phyloP scores from a whole-genome alignment of 352 stramenopile genomes.

The Phytophthora tentaculata region DNA sequence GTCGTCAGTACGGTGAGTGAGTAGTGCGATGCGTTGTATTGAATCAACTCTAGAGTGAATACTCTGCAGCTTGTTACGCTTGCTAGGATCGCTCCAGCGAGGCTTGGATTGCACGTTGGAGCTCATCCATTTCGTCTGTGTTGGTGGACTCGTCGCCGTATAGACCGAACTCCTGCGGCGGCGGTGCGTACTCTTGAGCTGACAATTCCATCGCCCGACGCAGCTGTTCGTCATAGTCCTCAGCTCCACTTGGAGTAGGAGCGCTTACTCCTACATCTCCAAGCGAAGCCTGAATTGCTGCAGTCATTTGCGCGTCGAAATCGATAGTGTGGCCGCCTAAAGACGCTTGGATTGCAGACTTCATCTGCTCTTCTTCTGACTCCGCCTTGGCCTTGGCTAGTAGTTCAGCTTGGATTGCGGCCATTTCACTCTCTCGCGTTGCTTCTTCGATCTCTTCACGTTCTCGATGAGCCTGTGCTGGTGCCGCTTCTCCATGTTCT shows the following conservation, averaged over 20 bases:
- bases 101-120: constrained; percentile 83
- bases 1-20: constrained; percentile 18
- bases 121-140: constrained; percentile 75
- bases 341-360: constrained; percentile 71
- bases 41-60: constrained; percentile 28
- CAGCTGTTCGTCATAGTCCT: constrained; percentile 70
- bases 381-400: constrained; percentile 69
- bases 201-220: constrained; percentile 67
- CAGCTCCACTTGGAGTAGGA: constrained; percentile 4
- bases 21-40: constrained; percentile 28
- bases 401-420: constrained; percentile 74
- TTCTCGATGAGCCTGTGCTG: constrained; percentile 40
- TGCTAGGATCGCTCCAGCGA: constrained; percentile 62
- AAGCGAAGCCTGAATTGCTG: constrained; percentile 75
- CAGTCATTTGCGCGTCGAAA: constrained; percentile 66
- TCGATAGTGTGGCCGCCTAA: constrained; percentile 32
- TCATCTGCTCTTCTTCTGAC: constrained; percentile 81
- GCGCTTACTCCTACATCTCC: constrained; percentile 16
- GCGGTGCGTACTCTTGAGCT: constrained; percentile 52
- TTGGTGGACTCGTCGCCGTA: constrained; percentile 30
- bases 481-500: constrained; percentile 40
- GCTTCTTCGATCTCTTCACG: constrained; percentile 53
- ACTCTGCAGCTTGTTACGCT: constrained; percentile 8
- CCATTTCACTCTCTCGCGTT: constrained; percentile 76
- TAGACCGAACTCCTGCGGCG: constrained; percentile 25